These are phyloP conservation scores for Desmodesmus armatus DNA, from an alignment of 139 green algal species.

Conservation along the genomic window DNA sequence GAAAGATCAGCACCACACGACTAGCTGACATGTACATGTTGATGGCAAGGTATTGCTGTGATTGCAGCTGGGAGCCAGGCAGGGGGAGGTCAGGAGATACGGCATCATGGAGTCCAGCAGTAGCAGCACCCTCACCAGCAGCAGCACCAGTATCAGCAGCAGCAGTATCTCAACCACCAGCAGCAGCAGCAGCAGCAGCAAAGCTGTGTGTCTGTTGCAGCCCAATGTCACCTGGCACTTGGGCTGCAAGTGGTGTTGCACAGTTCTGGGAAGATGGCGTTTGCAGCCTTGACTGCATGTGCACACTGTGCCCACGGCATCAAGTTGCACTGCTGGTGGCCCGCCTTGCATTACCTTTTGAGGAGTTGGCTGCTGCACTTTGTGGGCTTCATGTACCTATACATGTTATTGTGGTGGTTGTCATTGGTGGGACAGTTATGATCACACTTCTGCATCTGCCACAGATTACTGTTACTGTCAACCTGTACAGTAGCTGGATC, in stretches of 20 bases:
- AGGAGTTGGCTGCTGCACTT: not conserved
- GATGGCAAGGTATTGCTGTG: not conserved
- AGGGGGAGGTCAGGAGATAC: no score
- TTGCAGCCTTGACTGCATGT: not conserved
- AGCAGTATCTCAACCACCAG: not conserved
- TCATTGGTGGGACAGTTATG: no score
- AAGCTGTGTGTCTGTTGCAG: not conserved
- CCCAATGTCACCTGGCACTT: not conserved
- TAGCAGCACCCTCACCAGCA: no score
- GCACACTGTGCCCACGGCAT: no score
- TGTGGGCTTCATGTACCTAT: no score
- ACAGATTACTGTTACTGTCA: no score
- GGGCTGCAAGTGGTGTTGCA: not conserved
- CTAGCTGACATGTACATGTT: no score
- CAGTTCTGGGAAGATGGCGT: not conserved
- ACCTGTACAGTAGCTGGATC: no score
- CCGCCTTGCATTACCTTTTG: not conserved
- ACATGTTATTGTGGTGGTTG: no score
- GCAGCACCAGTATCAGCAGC: not conserved
- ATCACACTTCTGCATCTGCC: no score
- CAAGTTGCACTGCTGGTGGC: not conserved
- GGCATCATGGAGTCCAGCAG: no score
- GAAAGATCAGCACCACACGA: no score
- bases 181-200: not conserved
- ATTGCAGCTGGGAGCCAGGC: not conserved